Evolutionary conservation across 805 yeast genomes (phyloP), one percentile per base, ranked within the genome.

Genomic region (Lachancea dasiensis): DNA sequence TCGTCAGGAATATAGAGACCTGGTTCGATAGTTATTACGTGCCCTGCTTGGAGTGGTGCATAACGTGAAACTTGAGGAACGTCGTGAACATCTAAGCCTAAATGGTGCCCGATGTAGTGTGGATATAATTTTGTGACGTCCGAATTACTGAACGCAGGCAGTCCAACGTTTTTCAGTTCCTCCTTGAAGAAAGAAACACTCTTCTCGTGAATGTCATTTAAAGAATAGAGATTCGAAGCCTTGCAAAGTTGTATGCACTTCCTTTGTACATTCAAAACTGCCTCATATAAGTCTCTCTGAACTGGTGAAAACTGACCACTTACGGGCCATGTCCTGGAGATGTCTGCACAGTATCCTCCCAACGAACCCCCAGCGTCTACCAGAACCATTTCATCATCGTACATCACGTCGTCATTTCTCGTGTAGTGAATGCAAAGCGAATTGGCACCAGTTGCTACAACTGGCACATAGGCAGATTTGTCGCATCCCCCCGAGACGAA

Each of bases 261-360:
- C 55, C 80, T 81, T 51, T 92, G 85, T 13, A 86, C 94, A 47
- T 78, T 78, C 32, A 92, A 64, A 4, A 92, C 95, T 2, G 90
- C 95, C 50, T 86, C 82, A 56, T 92, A 92, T 15, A 92, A 63
- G 43, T 90, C 97, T 36, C 71, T 72, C 60, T 92, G 98, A 3
- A 95, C 77, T 7, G 67, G 74, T 2, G 83, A 63, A 58, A 92
- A 92, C 34, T 63, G 65, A 2, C 94, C 86, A 26, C 73, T 72
- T 33, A 79, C 81, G 4, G 98, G 98, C 97, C 97, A 92, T 0
- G 97, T 82, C 46, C 99, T 72, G 2, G 97, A 89, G 31, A 92
- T 92, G 61, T 92, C 99, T 1, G 97, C 80, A 54, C 95, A 80
- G 60, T 92, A 92, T 1, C 97, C 97, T 27, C 97, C 98, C 29